Percentiles rank a stretch among this genome's conserved stretches.
These are phyloP conservation scores for Coniosporium apollinis DNA, from an alignment of 495 filamentous ascomycete genomes.

Conservation along the genomic window DNA sequence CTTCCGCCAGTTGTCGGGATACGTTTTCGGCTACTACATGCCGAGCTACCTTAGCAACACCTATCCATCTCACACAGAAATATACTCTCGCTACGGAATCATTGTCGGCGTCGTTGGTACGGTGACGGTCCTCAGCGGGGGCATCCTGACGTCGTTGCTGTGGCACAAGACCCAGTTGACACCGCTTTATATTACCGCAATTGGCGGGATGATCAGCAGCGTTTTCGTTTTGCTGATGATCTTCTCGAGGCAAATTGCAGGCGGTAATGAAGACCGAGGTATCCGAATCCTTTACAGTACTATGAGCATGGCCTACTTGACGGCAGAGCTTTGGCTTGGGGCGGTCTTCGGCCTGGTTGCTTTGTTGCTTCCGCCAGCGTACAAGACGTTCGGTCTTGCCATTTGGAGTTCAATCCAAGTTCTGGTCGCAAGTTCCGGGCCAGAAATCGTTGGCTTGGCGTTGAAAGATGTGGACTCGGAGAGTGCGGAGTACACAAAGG, in stretches of 20 bases:
- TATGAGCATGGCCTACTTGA: conserved; percentile 18
- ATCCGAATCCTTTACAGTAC: conserved; percentile 17
- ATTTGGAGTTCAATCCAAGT: conserved; percentile 15
- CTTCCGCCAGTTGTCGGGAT: conserved; percentile 15
- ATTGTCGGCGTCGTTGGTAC: conserved; percentile 22
- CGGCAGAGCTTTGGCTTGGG: conserved; percentile 23
- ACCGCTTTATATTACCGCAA: conserved; percentile 16
- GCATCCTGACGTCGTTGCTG: conserved; percentile 12
- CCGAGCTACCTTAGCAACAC: conserved; percentile 16
- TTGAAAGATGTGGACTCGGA: conserved; percentile 9
- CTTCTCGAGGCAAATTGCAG: conserved; percentile 13
- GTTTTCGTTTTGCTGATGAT: conserved; percentile 20
- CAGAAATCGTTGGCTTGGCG: conserved; percentile 17
- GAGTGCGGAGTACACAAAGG: conserved; percentile 9
- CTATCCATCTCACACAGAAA: conserved; percentile 8
- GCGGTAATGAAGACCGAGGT: conserved; percentile 7
- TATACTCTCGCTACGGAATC: conserved; percentile 18
- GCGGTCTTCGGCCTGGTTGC: conserved; percentile 14
- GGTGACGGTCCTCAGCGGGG: conserved; percentile 16
- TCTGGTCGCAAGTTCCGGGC: conserved; percentile 18
- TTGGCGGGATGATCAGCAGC: conserved; percentile 23
- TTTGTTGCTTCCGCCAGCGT: conserved; percentile 14
- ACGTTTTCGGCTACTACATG: conserved; percentile 24
- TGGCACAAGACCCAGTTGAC: conserved; percentile 11
- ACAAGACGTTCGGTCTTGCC: conserved; percentile 23